phyloP scores from a whole-genome alignment of 306 rosid genomes.

The Citrullus colocynthis region DNA sequence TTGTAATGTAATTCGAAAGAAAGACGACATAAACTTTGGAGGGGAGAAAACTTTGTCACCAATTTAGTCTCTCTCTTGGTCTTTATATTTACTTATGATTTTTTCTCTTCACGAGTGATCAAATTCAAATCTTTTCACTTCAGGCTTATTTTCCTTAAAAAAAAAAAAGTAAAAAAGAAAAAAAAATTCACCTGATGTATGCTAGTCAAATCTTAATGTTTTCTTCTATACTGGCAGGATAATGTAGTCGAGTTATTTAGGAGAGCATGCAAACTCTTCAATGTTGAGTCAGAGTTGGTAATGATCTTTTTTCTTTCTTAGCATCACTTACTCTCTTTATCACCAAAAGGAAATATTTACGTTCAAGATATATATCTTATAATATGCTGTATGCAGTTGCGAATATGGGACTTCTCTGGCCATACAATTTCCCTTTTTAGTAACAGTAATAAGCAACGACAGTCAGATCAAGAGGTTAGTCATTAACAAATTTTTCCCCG shows the following conservation, averaged over 20 bases:
- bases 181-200: neutral
- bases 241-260: conserved; percentile 61
- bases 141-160: neutral
- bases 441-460: conserved; percentile 46
- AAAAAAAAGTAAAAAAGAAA: neutral
- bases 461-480: conserved; percentile 71
- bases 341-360: conserved; percentile 8
- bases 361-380: conserved; percentile 13
- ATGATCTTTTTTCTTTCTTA: conserved; percentile 11
- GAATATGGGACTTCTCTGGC: conserved; percentile 89
- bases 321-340: neutral
- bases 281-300: conserved; percentile 85
- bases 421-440: conserved; percentile 42
- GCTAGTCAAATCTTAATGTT: conserved; percentile 7
- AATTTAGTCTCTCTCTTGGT: neutral
- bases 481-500: neutral
- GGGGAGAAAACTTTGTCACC: neutral
- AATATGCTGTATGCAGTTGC: conserved; percentile 43
- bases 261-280: conserved; percentile 88
- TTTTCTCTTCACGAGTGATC: neutral
- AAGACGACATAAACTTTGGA: neutral
- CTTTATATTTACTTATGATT: neutral
- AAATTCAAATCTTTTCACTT: neutral
- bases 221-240: conserved; percentile 44
- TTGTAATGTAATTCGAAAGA: neutral